A percentile compares a stretch with the other conserved stretches of the same genome.
phyloP scores from a whole-genome alignment of 2,329 filamentous ascomycete genomes.

The Thermothelomyces thermophilus region DNA sequence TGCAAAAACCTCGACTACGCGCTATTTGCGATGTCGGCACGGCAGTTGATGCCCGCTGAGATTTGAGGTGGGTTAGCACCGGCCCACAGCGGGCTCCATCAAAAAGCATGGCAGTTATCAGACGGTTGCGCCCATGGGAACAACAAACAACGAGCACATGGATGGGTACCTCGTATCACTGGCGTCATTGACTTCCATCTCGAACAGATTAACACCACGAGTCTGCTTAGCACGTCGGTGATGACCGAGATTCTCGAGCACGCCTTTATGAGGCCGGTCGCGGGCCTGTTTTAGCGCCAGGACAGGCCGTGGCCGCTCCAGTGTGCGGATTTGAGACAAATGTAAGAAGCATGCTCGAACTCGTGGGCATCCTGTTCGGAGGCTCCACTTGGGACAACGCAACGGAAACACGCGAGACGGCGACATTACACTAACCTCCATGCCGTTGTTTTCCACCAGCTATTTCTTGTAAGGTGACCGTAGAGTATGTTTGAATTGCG shows the following conservation, averaged over 20 bases:
- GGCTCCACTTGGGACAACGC: constrained; percentile 8
- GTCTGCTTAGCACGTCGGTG: no score
- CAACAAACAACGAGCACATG: background rate
- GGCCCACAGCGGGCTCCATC: background rate
- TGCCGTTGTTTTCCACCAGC: background rate
- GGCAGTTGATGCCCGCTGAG: no score
- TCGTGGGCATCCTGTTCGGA: no score
- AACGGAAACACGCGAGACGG: constrained; percentile 14
- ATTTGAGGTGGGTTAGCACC: background rate
- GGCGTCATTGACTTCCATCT: background rate
- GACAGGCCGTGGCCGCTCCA: no score
- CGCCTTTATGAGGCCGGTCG: no score
- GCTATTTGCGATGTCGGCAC: background rate
- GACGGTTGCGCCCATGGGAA: background rate
- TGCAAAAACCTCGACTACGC: no score
- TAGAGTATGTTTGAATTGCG: no score
- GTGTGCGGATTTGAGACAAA: no score
- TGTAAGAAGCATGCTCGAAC: background rate
- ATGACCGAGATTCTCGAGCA: no score
- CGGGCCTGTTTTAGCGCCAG: no score
- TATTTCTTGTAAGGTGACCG: no score
- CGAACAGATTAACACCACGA: background rate
- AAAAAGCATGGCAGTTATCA: constrained; percentile 5
- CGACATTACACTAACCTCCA: constrained; percentile 7
- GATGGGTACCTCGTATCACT: background rate